Evolutionary conservation across 129 eudicot species (phyloP).

Genomic region (Smallanthus sonchifolius): DNA sequence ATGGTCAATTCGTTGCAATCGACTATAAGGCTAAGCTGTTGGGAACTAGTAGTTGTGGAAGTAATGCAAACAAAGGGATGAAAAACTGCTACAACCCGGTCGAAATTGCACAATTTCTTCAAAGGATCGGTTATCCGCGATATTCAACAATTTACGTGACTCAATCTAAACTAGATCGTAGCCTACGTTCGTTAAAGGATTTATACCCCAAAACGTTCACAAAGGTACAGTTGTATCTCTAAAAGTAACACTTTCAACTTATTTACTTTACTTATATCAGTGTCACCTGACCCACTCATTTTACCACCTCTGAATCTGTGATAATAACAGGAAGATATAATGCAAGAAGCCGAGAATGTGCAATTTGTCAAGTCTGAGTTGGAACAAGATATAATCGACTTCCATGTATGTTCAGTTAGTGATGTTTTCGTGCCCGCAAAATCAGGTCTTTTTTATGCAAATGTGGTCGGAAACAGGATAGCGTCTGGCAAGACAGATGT

Average conservation of each 20-base stretch:
- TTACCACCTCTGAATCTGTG: neutral
- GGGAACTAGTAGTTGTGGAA: constrained; percentile 33
- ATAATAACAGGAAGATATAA: constrained; percentile 43
- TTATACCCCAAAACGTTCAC: constrained; percentile 50
- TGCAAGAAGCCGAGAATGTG: constrained; percentile 37
- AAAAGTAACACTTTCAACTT: neutral
- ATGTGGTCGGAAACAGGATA: constrained; percentile 60
- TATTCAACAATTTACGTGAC: constrained; percentile 66
- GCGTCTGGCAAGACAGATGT: constrained; percentile 44
- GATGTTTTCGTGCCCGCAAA: constrained; percentile 57
- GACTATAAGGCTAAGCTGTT: constrained; percentile 46
- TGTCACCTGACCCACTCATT: neutral
- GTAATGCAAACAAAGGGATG: constrained; percentile 3
- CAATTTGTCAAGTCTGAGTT: constrained; percentile 19
- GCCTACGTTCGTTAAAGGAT: constrained; percentile 37
- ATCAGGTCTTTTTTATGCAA: constrained; percentile 48
- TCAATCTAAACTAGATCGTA: constrained; percentile 38
- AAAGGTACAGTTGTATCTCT: constrained; percentile 41
- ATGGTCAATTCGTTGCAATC: constrained; percentile 48
- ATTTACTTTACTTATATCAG: neutral
- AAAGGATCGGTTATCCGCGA: constrained; percentile 33
- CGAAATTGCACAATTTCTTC: constrained; percentile 53
- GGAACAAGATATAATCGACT: constrained; percentile 51
- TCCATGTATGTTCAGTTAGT: constrained; percentile 46
- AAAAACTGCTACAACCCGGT: constrained; percentile 45